These are phyloP conservation scores for Cytospora piceae DNA, from an alignment of 2,329 filamentous ascomycete genomes.

Conservation along the genomic window DNA sequence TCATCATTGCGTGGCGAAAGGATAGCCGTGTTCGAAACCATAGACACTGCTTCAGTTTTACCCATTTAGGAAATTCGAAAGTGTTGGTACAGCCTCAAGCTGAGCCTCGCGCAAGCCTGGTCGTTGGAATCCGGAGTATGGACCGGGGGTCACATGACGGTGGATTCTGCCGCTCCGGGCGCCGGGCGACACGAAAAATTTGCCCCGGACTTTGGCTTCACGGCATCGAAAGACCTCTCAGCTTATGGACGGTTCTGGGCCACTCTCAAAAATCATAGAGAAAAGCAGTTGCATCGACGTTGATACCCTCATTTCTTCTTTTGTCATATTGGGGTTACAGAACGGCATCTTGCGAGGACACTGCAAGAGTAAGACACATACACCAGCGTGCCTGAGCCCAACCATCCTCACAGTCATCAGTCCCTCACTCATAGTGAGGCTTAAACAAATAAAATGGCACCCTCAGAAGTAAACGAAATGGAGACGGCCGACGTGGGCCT, in stretches of 20 bases:
- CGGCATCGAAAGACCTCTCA: background rate
- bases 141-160: background rate
- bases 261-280: background rate
- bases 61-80: background rate
- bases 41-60: background rate
- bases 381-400: background rate
- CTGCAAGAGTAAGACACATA: background rate
- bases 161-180: background rate
- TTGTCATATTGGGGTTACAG: background rate
- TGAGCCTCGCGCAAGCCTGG: background rate
- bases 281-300: background rate
- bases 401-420: background rate
- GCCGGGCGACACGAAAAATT: background rate
- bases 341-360: background rate
- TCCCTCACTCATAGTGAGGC: background rate
- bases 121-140: background rate
- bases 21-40: background rate
- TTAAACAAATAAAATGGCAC: background rate
- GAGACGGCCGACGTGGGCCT: conserved; percentile 52
- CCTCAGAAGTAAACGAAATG: conserved; percentile 33
- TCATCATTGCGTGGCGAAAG: background rate
- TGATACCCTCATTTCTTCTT: background rate
- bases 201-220: background rate
- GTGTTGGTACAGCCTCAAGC: background rate
- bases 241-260: background rate